Evolutionary conservation across 345 rosid genomes (phyloP).

Genomic region (Rhizophora mangle): DNA sequence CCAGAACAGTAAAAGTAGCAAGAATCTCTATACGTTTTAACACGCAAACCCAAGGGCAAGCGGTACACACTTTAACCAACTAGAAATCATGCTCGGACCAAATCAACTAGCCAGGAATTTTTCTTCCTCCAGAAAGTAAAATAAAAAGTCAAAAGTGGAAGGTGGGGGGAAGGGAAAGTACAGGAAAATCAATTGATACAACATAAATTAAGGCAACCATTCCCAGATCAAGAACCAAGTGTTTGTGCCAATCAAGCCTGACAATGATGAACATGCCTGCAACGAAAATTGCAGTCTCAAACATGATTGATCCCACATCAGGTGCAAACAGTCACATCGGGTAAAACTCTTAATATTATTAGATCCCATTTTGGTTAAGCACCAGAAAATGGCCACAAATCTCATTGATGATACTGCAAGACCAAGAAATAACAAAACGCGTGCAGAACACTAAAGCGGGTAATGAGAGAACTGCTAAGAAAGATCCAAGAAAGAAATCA

Average conservation of each 20-base stretch:
- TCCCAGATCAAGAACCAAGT: constrained; percentile 15
- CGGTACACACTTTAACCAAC: no score
- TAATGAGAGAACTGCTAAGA: constrained; percentile 22
- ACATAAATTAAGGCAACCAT: not conserved
- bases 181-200: not conserved
- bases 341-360: not conserved
- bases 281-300: constrained; percentile 4
- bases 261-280: not conserved
- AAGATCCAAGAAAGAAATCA: constrained; percentile 2
- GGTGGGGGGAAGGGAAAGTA: not conserved
- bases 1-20: not conserved
- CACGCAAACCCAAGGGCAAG: no score
- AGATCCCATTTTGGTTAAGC: not conserved
- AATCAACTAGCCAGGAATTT: no score
- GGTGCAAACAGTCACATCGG: constrained; percentile 5
- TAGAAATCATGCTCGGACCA: no score
- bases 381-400: not conserved
- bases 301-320: not conserved
- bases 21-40: no score
- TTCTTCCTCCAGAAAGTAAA: no score
- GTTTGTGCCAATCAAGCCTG: not conserved
- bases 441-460: not conserved
- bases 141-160: no score
- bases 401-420: no score
- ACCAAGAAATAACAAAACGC: not conserved